Evolutionary conservation across 768 basidiomycete genomes (phyloP).

Genomic region (Psilocybe cyanescens): DNA sequence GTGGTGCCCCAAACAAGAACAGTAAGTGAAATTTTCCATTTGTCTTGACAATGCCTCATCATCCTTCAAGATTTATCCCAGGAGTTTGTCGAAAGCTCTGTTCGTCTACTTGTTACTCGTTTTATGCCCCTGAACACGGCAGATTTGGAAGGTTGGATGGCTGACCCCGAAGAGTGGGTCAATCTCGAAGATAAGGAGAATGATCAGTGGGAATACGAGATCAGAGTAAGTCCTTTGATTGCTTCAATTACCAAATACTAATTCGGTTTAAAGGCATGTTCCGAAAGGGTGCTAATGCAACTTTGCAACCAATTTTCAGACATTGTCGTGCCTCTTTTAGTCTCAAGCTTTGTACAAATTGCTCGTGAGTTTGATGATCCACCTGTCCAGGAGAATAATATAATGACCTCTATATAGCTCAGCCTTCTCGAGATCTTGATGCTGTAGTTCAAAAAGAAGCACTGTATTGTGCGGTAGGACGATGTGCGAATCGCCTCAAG

Average conservation of each 20-base stretch:
- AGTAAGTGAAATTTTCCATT: slow-evolving; percentile 39
- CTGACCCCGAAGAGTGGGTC: slow-evolving; percentile 95
- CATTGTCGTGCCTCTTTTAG: slow-evolving; percentile 70
- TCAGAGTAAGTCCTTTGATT: slow-evolving; percentile 62
- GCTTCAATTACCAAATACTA: background rate
- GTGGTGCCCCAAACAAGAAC: slow-evolving; percentile 61
- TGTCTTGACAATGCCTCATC: slow-evolving; percentile 1
- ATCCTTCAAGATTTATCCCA: slow-evolving; percentile 55
- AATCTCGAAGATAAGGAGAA: slow-evolving; percentile 87
- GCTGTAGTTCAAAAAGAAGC: slow-evolving; percentile 82
- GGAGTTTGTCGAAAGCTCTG: slow-evolving; percentile 75
- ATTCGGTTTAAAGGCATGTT: slow-evolving; percentile 69
- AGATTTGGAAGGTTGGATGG: slow-evolving; percentile 84
- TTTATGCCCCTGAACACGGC: slow-evolving; percentile 83
- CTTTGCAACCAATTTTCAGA: slow-evolving; percentile 71
- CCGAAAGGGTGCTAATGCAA: slow-evolving; percentile 89
- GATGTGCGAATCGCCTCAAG: slow-evolving; percentile 69
- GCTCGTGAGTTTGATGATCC: slow-evolving; percentile 48
- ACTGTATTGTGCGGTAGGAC: slow-evolving; percentile 87
- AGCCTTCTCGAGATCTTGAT: slow-evolving; percentile 55
- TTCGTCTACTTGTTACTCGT: slow-evolving; percentile 75
- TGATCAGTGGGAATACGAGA: slow-evolving; percentile 92
- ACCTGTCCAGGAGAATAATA: background rate
- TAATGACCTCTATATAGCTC: slow-evolving; percentile 31
- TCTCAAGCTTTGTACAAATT: slow-evolving; percentile 59